Percentiles rank a stretch among this genome's conserved stretches.
Conservation (phyloP, 306 rosid genomes). For the Rosa rugosa region DNA sequence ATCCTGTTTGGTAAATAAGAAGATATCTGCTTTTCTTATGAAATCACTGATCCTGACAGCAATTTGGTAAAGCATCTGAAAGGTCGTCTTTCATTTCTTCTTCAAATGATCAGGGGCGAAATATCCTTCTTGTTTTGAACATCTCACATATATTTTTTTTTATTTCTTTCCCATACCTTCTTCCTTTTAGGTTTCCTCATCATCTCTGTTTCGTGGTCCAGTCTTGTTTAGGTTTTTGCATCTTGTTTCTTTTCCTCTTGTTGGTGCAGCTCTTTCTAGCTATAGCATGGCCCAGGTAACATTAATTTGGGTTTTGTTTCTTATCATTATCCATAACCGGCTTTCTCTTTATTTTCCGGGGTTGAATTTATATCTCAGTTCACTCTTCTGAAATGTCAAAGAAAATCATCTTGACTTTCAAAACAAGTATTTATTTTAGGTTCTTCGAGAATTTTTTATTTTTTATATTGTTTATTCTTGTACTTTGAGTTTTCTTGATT, state of each 20-base stretch:
- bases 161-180: neutral
- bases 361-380: neutral
- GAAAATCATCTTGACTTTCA: neutral
- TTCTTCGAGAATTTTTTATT: neutral
- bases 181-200: neutral
- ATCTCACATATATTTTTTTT: neutral
- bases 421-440: neutral
- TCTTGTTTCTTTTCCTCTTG: neutral
- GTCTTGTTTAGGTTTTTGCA: neutral
- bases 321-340: neutral
- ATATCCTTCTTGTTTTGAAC: neutral
- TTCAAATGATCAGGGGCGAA: neutral
- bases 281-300: neutral
- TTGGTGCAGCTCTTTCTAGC: neutral
- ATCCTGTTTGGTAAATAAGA: no score
- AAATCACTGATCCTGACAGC: neutral
- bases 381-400: no score
- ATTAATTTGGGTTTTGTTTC: neutral
- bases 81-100: neutral
- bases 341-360: neutral
- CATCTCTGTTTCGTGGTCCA: neutral
- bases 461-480: neutral
- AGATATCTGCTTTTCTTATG: neutral
- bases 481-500: neutral
- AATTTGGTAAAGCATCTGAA: neutral